A percentile compares a stretch with the other conserved stretches of the same genome.
Evolutionary conservation across 306 rosid species (phyloP).

Genomic region (Fragaria vesca): DNA sequence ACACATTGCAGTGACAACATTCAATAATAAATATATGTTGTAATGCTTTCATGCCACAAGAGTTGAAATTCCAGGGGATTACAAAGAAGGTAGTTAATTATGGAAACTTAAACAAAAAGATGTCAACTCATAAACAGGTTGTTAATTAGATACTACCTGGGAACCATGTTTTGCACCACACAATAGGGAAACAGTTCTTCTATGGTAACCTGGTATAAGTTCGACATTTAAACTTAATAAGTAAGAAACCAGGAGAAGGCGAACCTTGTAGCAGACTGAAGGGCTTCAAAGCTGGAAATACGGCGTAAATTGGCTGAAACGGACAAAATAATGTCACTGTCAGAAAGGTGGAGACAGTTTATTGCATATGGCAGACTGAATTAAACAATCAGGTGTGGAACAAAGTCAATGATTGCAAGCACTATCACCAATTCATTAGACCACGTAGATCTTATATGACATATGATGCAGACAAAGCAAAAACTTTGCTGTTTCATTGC

Average conservation of each 20-base stretch:
- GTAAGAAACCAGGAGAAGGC: constrained; percentile 11
- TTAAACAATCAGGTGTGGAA: background rate
- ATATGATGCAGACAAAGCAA: background rate
- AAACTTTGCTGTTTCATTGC: background rate
- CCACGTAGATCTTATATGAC: background rate
- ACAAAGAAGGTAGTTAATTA: background rate
- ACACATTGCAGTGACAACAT: background rate
- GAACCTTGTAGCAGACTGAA: constrained; percentile 81
- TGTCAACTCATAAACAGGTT: background rate
- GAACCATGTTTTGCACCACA: background rate
- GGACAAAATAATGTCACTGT: constrained; percentile 7
- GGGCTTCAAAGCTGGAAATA: constrained; percentile 83
- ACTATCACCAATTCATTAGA: background rate
- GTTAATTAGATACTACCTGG: background rate
- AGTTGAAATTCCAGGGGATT: background rate
- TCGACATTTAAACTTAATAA: background rate
- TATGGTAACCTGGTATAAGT: background rate
- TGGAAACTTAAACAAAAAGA: background rate
- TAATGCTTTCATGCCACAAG: background rate
- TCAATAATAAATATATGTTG: background rate
- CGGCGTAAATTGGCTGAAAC: constrained; percentile 76
- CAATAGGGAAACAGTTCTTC: background rate
- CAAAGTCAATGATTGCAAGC: background rate
- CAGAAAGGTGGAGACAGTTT: background rate
- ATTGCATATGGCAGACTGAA: constrained; percentile 2